These are phyloP conservation scores for Ceratobasidium papillatum DNA, from an alignment of 1,284 basidiomycete species.

Conservation along the genomic window DNA sequence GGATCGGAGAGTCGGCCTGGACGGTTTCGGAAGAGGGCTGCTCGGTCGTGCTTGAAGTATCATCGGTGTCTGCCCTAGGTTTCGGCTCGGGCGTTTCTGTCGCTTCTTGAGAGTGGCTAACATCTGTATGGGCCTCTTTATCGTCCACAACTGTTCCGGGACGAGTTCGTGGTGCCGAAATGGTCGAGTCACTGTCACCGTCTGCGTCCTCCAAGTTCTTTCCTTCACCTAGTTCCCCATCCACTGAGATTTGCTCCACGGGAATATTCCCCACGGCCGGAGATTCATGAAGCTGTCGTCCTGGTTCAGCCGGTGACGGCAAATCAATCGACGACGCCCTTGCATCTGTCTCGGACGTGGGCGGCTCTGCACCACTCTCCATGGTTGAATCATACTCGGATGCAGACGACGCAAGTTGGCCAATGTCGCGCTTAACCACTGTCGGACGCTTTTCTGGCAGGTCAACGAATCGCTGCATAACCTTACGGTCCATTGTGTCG, in stretches of 20 bases:
- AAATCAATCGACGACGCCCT: conserved; percentile 22
- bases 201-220: conserved; percentile 52
- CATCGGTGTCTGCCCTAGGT: not conserved
- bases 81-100: not conserved
- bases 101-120: not conserved
- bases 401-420: conserved; percentile 16
- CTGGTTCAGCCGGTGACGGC: conserved; percentile 23
- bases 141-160: conserved; percentile 26
- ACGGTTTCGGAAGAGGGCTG: not conserved
- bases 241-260: not conserved
- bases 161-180: conserved; percentile 68
- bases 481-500: conserved; percentile 48
- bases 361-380: conserved; percentile 26
- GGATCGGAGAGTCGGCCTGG: conserved; percentile 18
- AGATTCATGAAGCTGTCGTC: conserved; percentile 2
- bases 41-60: not conserved
- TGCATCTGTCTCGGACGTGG: conserved; percentile 22
- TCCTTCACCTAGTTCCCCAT: not conserved
- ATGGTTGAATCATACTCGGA: conserved; percentile 36
- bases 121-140: not conserved
- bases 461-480: conserved; percentile 47
- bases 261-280: not conserved
- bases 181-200: conserved; percentile 87
- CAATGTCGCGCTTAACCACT: not conserved
- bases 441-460: conserved; percentile 16